Evolutionary conservation across 2,329 filamentous ascomycete genomes (phyloP).

Genomic region (Bipolaris gigantea): DNA sequence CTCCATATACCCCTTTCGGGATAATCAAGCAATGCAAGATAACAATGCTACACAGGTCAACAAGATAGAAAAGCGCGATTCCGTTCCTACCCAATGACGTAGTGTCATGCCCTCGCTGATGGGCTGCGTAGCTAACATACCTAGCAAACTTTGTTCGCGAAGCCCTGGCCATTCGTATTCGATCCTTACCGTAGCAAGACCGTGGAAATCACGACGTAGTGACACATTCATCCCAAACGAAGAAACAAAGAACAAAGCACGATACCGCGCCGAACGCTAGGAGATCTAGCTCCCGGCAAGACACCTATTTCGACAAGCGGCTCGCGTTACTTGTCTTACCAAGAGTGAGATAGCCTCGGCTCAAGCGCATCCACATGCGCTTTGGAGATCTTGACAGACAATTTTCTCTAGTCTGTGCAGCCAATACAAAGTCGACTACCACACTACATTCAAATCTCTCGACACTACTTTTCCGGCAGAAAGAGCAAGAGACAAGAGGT

Average conservation of each 20-base stretch:
- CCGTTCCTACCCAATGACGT: not conserved
- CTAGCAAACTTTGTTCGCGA: not conserved
- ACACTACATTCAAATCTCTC: no score
- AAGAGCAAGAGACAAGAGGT: not conserved
- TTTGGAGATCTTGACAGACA: slow-evolving; percentile 1
- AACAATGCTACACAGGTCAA: not conserved
- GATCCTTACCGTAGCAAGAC: not conserved
- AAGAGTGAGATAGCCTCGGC: slow-evolving; percentile 8
- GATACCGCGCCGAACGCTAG: no score
- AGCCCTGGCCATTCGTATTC: not conserved
- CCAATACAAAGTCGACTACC: no score
- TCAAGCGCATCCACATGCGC: slow-evolving; percentile 6
- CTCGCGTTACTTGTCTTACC: not conserved
- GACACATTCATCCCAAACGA: no score
- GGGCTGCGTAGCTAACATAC: not conserved
- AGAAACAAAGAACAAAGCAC: no score
- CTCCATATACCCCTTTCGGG: no score
- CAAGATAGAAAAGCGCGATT: not conserved
- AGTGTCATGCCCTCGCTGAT: not conserved
- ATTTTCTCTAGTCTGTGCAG: not conserved
- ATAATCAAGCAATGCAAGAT: no score
- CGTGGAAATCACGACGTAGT: no score
- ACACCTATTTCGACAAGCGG: not conserved
- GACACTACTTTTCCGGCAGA: no score
- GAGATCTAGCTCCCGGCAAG: not conserved